Percentiles rank a stretch among this genome's conserved stretches.
Conservation (phyloP, 2,329 filamentous ascomycete genomes). For the Curvularia lunata region DNA sequence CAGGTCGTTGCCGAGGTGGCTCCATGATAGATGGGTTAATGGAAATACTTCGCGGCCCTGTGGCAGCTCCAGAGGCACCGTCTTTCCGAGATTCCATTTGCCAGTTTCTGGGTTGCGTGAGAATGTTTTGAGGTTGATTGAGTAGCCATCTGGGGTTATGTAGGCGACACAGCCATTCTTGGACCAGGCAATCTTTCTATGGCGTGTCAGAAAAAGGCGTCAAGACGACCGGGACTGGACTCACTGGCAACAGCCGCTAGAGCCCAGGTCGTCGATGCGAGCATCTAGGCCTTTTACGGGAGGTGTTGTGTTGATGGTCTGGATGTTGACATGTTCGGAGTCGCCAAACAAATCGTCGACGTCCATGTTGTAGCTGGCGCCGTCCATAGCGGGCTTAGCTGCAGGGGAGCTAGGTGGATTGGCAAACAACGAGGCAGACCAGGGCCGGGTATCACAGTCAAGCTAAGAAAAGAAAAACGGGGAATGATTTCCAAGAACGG, state of each 20-base stretch:
- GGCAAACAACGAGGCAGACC: constrained; percentile 5
- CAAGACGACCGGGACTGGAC: constrained; percentile 42
- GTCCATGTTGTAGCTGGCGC: constrained; percentile 44
- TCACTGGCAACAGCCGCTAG: constrained; percentile 82
- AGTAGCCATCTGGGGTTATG: constrained; percentile 73
- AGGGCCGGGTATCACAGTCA: constrained; percentile 33
- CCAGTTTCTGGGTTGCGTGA: constrained; percentile 72
- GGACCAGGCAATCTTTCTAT: constrained; percentile 84
- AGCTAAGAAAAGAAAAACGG: constrained; percentile 11
- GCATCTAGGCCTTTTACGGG: constrained; percentile 71
- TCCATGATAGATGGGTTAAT: constrained; percentile 84
- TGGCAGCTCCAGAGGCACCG: constrained; percentile 69
- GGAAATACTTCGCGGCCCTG: constrained; percentile 68
- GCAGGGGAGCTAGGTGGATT: constrained; percentile 1
- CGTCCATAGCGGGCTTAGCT: constrained; percentile 57
- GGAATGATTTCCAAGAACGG: constrained; percentile 1
- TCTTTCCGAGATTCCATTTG: constrained; percentile 76
- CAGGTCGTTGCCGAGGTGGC: constrained; percentile 76
- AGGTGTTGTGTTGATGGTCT: constrained; percentile 60
- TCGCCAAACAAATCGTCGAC: constrained; percentile 58
- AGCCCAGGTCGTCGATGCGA: constrained; percentile 77
- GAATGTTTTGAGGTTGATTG: constrained; percentile 75
- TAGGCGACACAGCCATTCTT: constrained; percentile 84
- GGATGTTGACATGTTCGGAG: constrained; percentile 64
- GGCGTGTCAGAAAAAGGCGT: constrained; percentile 6